Evolutionary conservation across 2,329 filamentous ascomycete species (phyloP), one percentile per base, ranked within the genome.

Genomic region (Ustulina deusta): DNA sequence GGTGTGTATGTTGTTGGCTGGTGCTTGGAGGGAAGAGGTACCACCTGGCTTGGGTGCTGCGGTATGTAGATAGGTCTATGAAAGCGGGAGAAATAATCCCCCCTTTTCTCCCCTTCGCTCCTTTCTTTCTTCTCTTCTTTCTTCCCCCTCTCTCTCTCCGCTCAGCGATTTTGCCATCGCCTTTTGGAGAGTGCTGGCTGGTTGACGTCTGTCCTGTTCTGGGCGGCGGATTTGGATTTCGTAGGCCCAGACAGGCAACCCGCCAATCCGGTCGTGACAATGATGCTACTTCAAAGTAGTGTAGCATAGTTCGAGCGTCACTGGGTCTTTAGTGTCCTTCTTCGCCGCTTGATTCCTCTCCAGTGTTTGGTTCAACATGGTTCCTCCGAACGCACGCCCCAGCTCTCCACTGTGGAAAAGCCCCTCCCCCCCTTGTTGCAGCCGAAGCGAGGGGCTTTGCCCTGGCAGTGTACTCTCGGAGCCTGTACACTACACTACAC

Each of bases 241-340:
- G 46, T 51, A 25, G 59, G 55, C 66, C 63, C 42, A 66, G 66
- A 66, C 55, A 58, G 66, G 66, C 29, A 66, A 66, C 51, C 66
- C 66, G 63, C 51, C 63, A 63, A 61, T 60, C 49, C 54, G 36
- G 36, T 46, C 40, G 25, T 38, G 49, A 59, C 46, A 55, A 65
- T 59, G 58, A 40, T 22, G 20, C 46, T 44, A 34, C 40, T 20
- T n/a, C 25, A 32, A 13, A 13, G 17, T n/a, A 40, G n/a, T 11
- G 25, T 15, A 27, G n/a, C 7, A 29, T 38, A 66, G 59, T 64
- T 67, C 55, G 48, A 63, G 56, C 49, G 65, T 63, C 60, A 59
- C 40, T 60, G 32, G 46, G 38, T 34, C 42, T 20, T 34, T 44
- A 27, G 62, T 15, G 34, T 51, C 20, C 25, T 48, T 48, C 36